Conservation (phyloP, 2,329 filamentous ascomycete species). For the Claviceps sp. region DNA sequence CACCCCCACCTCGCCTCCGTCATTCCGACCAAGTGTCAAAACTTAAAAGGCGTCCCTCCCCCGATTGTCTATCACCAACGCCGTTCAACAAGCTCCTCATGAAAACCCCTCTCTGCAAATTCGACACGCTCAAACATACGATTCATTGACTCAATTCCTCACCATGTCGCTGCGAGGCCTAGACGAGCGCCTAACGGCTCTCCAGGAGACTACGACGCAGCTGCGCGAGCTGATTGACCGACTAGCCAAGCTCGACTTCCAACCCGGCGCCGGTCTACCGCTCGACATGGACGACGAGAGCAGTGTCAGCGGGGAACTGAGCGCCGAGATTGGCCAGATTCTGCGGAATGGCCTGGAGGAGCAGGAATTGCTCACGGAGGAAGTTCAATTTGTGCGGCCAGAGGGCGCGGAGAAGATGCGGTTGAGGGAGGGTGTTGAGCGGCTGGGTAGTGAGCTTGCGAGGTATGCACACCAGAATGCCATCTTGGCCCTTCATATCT, state of each 20-base stretch:
- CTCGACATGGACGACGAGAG: constrained; percentile 34
- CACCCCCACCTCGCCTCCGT: too few species aligned
- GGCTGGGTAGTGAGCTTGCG: constrained; percentile 57
- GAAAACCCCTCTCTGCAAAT: too few species aligned
- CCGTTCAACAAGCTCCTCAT: too few species aligned
- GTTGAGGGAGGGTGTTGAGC: constrained; percentile 51
- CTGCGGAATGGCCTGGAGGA: constrained; percentile 73
- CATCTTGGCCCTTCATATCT: too few species aligned
- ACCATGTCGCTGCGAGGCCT: constrained; percentile 45
- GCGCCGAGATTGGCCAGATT: constrained; percentile 64
- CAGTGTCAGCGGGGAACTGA: constrained; percentile 55
- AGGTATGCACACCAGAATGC: constrained; percentile 31
- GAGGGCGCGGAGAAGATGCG: constrained; percentile 47
- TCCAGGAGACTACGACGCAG: constrained; percentile 48
- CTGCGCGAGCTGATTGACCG: constrained; percentile 46
- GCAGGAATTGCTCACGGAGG: constrained; percentile 65
- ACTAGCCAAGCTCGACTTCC: constrained; percentile 43
- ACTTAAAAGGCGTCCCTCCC: too few species aligned
- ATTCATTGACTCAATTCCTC: background rate
- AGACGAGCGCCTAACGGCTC: constrained; percentile 44
- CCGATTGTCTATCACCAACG: too few species aligned
- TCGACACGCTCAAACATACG: background rate
- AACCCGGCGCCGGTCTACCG: constrained; percentile 40
- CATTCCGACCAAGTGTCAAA: too few species aligned
- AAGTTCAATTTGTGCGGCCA: constrained; percentile 54